Evolutionary conservation across 164 flowering plant genomes (phyloP).

Genomic region (grape (Vitis vinifera)): ASM3070453v1 NC_081811.1:23177001-23177500

Average conservation of each 20-base stretch:
- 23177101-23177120: conserved; percentile 12
- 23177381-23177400: not conserved
- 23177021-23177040: conserved; percentile 24
- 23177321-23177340: not conserved
- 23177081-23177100: conserved; percentile 4
- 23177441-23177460: not conserved
- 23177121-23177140: conserved; percentile 9
- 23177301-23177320: not conserved
- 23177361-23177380: not conserved
- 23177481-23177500: not conserved
- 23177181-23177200: conserved; percentile 18
- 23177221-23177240: conserved; percentile 1
- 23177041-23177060: not conserved
- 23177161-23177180: conserved; percentile 9
- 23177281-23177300: not conserved
- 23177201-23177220: conserved; percentile 16
- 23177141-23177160: conserved; percentile 18
- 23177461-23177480: too few relatives aligned
- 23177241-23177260: not conserved
- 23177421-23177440: not conserved
- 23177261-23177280: not conserved
- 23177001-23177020: conserved; percentile 52
- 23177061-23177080: not conserved
- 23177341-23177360: not conserved
- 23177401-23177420: not conserved